Base-by-base conservation (phyloP, 2,329 filamentous ascomycete genomes). In the Stenocarpella maydis region DNA sequence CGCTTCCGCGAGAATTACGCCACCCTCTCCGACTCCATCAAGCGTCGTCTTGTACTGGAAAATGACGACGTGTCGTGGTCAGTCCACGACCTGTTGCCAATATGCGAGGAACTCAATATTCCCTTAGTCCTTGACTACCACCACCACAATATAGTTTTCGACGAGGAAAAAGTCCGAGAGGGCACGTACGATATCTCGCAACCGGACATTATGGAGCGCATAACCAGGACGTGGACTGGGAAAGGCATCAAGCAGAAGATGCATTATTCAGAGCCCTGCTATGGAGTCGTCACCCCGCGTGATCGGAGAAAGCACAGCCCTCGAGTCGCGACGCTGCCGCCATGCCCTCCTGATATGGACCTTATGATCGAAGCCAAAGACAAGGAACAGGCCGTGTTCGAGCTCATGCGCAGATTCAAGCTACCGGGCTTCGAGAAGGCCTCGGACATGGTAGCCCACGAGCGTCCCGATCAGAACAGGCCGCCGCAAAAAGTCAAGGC, bases 361-460 rank as follows among this genome's bases (percentile, higher is more conserved):
- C 84, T 98, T n/a, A 98, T 98, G 95, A 98, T 98, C 71, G 95
- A 98, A 81, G 95, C 95, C 58, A 98, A 98, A 78, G 95, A 98
- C 77, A 98, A 98, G 80, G 95, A 98, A 78, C 95, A 98, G 79
- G 94, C 95, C 0, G 94, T 98, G 0, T 97, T 98, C 75, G 94
- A 97, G 73, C 85, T 98, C 21, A 98, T 98, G 94, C 87, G 92
- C 26, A 94, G 86, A 0, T 97, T 94, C 78, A 94, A 91, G 75
- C 84, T 98, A 0, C 93, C 94, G 0, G 94, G 94, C 0, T 92
- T 90, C 80, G 85, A 96, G 24, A 86, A 81, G 0, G 89, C 97
- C 77, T 92, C 91, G 73, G 90, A 97, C 67, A 83, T 98, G 1
- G 83, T 95, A 2, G 94, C 95, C 0, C 87, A 95, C 76, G 88